A percentile compares a stretch with the other conserved stretches of the same genome.
Conservation (phyloP, 2,329 filamentous ascomycete species). For the Fusarium sp. region DNA sequence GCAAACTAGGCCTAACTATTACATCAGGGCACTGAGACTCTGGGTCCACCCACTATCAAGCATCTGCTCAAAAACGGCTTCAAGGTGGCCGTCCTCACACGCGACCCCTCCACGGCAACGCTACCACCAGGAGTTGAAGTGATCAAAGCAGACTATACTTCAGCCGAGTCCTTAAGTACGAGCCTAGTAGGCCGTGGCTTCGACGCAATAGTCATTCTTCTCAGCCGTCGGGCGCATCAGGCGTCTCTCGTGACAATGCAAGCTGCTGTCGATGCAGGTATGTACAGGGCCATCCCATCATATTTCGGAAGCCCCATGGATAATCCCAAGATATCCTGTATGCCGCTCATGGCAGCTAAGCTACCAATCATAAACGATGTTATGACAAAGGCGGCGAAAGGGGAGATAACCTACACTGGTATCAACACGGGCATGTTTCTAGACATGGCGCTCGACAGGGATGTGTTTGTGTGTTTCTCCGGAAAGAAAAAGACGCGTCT, state of each 20-base stretch:
- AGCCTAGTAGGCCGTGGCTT: background rate
- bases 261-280: background rate
- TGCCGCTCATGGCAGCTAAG: constrained; percentile 15
- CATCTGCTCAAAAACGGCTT: background rate
- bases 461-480: constrained; percentile 2
- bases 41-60: background rate
- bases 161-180: background rate
- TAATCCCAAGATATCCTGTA: background rate
- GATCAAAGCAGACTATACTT: constrained; percentile 10
- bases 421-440: constrained; percentile 22
- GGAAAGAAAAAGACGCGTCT: background rate
- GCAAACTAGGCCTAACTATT: background rate
- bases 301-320: constrained; percentile 9
- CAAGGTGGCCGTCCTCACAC: constrained; percentile 14
- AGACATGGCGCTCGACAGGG: constrained; percentile 7
- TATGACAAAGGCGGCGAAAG: background rate
- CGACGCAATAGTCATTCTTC: constrained; percentile 11
- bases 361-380: constrained; percentile 1
- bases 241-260: background rate
- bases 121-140: background rate
- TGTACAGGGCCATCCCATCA: constrained; percentile 3
- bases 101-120: background rate
- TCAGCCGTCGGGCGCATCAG: constrained; percentile 11
- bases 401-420: constrained; percentile 7
- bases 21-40: constrained; percentile 8